Conservation (phyloP, 805 yeast genomes). For the Wickerhamomyces hampshirensis region DNA sequence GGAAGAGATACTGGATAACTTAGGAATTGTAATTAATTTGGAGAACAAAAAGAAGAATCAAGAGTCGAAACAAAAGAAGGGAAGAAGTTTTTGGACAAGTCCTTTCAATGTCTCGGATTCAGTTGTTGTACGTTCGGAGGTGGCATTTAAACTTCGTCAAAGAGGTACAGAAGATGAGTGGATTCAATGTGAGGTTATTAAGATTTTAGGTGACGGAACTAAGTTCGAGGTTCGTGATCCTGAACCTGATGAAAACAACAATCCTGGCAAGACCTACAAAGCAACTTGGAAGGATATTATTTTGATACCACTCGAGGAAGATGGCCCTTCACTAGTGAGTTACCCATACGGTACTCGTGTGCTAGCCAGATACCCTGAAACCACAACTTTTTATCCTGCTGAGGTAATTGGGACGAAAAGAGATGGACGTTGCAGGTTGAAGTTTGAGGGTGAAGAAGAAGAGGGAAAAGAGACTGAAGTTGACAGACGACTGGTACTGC, state of each 20-base stretch:
- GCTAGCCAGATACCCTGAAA: slow-evolving; percentile 92
- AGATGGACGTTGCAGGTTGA: slow-evolving; percentile 72
- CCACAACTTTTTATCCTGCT: slow-evolving; percentile 95
- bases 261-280: slow-evolving; percentile 80
- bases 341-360: slow-evolving; percentile 79
- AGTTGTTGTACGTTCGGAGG: slow-evolving; percentile 66
- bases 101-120: slow-evolving; percentile 58
- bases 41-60: slow-evolving; percentile 23
- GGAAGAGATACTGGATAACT: slow-evolving; percentile 39
- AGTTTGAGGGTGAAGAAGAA: slow-evolving; percentile 96
- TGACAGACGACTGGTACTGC: slow-evolving; percentile 75
- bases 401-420: slow-evolving; percentile 74
- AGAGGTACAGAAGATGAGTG: slow-evolving; percentile 80
- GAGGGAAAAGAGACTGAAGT: slow-evolving; percentile 94
- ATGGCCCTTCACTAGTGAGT: slow-evolving; percentile 36
- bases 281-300: slow-evolving; percentile 79
- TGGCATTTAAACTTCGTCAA: slow-evolving; percentile 75
- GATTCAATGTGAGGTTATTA: slow-evolving; percentile 91
- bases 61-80: slow-evolving; percentile 22
- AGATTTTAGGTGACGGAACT: slow-evolving; percentile 68
- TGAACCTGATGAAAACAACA: slow-evolving; percentile 91
- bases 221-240: slow-evolving; percentile 92
- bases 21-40: slow-evolving; percentile 37
- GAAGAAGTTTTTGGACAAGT: slow-evolving; percentile 37
- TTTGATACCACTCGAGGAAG: slow-evolving; percentile 55